phyloP scores from a whole-genome alignment of 805 yeast species.

The Metschnikowia similis region DNA sequence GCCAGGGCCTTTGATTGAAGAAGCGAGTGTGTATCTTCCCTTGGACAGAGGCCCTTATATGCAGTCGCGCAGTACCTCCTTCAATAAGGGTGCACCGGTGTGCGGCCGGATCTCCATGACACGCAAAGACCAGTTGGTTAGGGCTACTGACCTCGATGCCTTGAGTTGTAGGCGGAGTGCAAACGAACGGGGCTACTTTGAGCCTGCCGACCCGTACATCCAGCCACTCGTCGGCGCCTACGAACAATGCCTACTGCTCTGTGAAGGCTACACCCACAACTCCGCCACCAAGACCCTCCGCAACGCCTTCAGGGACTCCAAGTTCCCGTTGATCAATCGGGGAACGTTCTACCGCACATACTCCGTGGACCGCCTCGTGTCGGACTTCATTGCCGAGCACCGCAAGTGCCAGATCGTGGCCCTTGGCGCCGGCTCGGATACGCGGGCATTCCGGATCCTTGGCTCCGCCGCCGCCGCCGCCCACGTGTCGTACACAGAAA shows the following conservation, averaged over 20 bases:
- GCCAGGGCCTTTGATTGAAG: too few species aligned
- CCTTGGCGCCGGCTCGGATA: conserved; percentile 80
- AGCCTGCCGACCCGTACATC: conserved; percentile 35
- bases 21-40: too few species aligned
- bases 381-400: conserved; percentile 34
- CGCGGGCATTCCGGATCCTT: conserved; percentile 55
- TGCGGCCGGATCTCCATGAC: neutral
- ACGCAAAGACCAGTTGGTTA: conserved; percentile 40
- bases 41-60: too few species aligned
- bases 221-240: conserved; percentile 32
- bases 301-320: conserved; percentile 37
- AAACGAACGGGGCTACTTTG: conserved; percentile 44
- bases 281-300: conserved; percentile 39
- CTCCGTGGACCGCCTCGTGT: conserved; percentile 46
- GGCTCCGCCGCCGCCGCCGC: conserved; percentile 11
- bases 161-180: conserved; percentile 60
- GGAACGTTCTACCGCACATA: conserved; percentile 64
- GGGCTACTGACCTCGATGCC: conserved; percentile 68
- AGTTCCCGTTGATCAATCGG: conserved; percentile 63
- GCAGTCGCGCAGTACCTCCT: too few species aligned
- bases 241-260: conserved; percentile 32
- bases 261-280: conserved; percentile 36
- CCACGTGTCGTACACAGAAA: conserved; percentile 47
- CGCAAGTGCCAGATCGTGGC: conserved; percentile 52
- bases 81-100: neutral